Evolutionary conservation across 345 rosid genomes (phyloP).

Genomic region (Sisymbrium altissimum): DNA sequence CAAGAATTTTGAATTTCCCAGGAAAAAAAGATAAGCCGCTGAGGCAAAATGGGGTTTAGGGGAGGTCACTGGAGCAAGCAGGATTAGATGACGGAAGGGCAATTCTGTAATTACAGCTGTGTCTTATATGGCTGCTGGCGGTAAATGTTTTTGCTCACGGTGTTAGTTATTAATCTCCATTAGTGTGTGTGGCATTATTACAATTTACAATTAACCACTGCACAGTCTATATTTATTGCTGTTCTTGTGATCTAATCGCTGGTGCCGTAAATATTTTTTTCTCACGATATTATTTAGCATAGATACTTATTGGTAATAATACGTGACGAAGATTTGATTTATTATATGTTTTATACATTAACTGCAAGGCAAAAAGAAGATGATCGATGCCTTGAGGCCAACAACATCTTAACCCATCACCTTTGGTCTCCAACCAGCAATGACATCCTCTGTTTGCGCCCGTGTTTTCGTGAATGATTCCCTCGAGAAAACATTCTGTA

Average conservation of each 20-base stretch:
- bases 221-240: neutral
- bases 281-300: neutral
- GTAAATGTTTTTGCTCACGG: neutral
- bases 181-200: too few relatives aligned
- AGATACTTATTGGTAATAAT: neutral
- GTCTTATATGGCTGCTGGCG: neutral
- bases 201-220: too few relatives aligned
- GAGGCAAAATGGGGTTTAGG: conserved; percentile 11
- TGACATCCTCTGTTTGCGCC: conserved; percentile 72
- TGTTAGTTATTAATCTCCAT: neutral
- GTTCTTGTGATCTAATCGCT: neutral
- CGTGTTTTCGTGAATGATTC: conserved; percentile 70
- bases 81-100: conserved; percentile 20
- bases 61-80: neutral
- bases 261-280: neutral
- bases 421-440: conserved; percentile 93
- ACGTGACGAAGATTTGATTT: neutral
- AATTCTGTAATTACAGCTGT: neutral
- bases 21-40: conserved; percentile 26
- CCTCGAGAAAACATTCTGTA: conserved; percentile 68
- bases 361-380: neutral
- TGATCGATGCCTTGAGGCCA: conserved; percentile 9
- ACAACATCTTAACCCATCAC: conserved; percentile 50
- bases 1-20: conserved; percentile 2
- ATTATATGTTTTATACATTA: neutral